A percentile compares a stretch with the other conserved stretches of the same genome.
Conservation (phyloP, 306 rosid genomes). For the Cyclanthera cordifolia region DNA sequence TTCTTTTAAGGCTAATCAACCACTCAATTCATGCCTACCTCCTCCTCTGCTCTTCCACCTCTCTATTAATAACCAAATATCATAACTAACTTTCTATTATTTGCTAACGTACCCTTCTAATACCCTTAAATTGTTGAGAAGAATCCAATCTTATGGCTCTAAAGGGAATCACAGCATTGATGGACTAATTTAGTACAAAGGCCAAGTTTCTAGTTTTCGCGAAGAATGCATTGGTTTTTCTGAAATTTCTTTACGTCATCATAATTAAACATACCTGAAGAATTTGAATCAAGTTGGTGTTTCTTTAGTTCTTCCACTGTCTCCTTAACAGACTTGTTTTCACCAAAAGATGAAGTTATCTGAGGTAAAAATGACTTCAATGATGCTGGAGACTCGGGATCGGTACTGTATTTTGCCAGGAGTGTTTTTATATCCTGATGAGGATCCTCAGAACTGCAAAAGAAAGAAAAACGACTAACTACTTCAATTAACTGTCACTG, state of each 20-base stretch:
- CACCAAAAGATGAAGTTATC: constrained; percentile 52
- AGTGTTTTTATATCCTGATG: constrained; percentile 60
- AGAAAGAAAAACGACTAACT: background rate
- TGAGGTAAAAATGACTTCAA: constrained; percentile 64
- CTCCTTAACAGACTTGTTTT: constrained; percentile 49
- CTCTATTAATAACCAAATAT: too few relatives aligned
- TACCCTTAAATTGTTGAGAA: too few relatives aligned
- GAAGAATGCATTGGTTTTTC: background rate
- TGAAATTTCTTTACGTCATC: background rate
- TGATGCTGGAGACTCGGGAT: constrained; percentile 64
- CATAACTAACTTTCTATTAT: too few relatives aligned
- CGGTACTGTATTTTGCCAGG: constrained; percentile 51
- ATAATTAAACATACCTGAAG: constrained; percentile 43
- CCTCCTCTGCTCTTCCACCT: too few relatives aligned
- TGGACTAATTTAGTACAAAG: background rate
- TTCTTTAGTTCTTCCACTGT: constrained; percentile 58
- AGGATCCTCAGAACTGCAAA: constrained; percentile 71
- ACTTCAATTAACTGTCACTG: background rate
- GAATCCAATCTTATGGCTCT: background rate
- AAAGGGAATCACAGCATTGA: background rate
- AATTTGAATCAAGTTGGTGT: constrained; percentile 47
- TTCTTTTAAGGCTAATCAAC: too few relatives aligned
- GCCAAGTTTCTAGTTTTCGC: background rate
- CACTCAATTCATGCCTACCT: too few relatives aligned
- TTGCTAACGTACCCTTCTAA: too few relatives aligned